Conservation (phyloP, 768 basidiomycete genomes). For the Suillus paluster region DNA sequence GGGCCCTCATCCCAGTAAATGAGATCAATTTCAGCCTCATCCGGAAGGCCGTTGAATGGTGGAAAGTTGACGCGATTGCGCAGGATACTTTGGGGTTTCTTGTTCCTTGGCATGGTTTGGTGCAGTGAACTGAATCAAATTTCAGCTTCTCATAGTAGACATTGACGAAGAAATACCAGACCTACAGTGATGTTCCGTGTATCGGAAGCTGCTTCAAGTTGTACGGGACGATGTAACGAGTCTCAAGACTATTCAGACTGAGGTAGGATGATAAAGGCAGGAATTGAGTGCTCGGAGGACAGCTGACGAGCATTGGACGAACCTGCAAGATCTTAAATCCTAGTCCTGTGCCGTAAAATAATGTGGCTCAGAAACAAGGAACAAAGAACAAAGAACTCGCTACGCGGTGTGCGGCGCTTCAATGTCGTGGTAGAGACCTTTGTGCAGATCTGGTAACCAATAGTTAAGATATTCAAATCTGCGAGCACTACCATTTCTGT, state of each 20-base stretch:
- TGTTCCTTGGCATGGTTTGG: not conserved
- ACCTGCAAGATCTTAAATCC: not conserved
- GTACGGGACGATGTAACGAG: not conserved
- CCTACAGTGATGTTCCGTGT: not conserved
- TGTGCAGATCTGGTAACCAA: not conserved
- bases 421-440: not conserved
- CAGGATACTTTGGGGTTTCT: not conserved
- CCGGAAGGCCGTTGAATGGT: constrained; percentile 26
- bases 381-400: not conserved
- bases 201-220: not conserved
- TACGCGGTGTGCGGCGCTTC: not conserved
- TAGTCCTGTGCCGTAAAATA: not conserved
- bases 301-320: not conserved
- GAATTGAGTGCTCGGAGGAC: not conserved
- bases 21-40: constrained; percentile 23
- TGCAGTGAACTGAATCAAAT: not conserved
- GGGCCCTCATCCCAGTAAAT: not conserved
- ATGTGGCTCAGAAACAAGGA: not conserved
- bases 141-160: not conserved
- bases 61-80: constrained; percentile 30
- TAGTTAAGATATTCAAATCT: not conserved
- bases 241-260: not conserved
- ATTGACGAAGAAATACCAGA: not conserved
- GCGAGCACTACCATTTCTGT: not conserved
- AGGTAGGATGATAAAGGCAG: too few species aligned